A percentile compares a stretch with the other conserved stretches of the same genome.
These are phyloP conservation scores for Picea engelmannii DNA, from an alignment of 83 land plant species.

Conservation along the genomic window DNA sequence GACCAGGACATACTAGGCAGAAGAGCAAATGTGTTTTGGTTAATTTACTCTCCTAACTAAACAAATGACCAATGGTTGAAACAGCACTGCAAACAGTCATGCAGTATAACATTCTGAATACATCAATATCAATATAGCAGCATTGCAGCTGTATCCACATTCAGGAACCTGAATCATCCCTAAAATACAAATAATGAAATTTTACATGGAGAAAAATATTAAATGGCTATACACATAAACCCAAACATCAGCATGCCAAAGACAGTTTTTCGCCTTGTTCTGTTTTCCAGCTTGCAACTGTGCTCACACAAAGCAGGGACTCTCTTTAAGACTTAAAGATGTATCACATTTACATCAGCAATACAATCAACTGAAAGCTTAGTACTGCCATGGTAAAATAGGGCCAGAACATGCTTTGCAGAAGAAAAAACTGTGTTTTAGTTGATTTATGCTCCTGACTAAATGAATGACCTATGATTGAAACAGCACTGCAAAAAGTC, in stretches of 20 bases:
- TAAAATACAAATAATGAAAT: too few relatives aligned
- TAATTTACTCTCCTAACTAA: not conserved
- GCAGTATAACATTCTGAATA: conserved; percentile 1
- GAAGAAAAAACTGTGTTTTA: not conserved
- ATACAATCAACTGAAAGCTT: not conserved
- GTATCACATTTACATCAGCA: not conserved
- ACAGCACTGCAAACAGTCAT: not conserved
- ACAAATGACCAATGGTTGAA: not conserved
- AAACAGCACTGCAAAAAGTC: not conserved
- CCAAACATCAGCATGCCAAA: too few relatives aligned
- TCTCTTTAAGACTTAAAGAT: conserved; percentile 1
- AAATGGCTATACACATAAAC: too few relatives aligned
- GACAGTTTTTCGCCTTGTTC: too few relatives aligned
- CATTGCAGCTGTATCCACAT: not conserved
- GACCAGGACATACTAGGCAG: not conserved
- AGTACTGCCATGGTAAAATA: not conserved
- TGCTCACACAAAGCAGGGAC: too few relatives aligned
- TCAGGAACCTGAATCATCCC: too few relatives aligned
- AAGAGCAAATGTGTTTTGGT: not conserved
- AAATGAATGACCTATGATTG: not conserved
- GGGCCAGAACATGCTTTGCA: not conserved
- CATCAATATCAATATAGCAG: not conserved
- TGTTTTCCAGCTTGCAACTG: too few relatives aligned
- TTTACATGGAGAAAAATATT: too few relatives aligned
- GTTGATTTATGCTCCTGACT: not conserved